Conservation (phyloP, 495 filamentous ascomycete genomes). For the Penicillium roqueforti region DNA sequence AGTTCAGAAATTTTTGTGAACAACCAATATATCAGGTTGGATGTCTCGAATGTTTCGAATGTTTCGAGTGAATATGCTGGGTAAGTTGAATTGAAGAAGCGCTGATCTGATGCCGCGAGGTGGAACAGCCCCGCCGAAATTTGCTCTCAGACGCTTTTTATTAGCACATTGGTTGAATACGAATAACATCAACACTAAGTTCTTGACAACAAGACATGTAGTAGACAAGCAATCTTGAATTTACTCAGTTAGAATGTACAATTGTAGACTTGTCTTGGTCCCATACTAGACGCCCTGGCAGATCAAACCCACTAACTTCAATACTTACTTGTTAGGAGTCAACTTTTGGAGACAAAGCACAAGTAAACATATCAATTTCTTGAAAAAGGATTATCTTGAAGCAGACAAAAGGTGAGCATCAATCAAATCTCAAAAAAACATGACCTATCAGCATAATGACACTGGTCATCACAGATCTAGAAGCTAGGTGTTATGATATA, state of each 20-base stretch:
- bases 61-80: background rate
- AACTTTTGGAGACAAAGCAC: no score
- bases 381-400: no score
- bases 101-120: background rate
- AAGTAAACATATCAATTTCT: no score
- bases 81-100: background rate
- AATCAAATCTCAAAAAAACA: no score
- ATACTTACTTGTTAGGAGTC: no score
- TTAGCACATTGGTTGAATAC: background rate
- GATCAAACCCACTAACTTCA: background rate
- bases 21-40: background rate
- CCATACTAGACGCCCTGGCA: background rate
- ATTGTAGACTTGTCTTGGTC: background rate
- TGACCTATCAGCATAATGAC: no score
- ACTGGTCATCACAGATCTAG: no score
- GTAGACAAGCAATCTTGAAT: background rate
- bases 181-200: background rate
- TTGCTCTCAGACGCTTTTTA: background rate
- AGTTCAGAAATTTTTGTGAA: background rate
- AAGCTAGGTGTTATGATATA: no score
- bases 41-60: background rate
- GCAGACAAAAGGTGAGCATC: no score
- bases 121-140: background rate
- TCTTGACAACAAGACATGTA: background rate
- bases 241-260: constrained; percentile 2